phyloP scores from a whole-genome alignment of 805 yeast species.

The Torulaspora franciscae region DNA sequence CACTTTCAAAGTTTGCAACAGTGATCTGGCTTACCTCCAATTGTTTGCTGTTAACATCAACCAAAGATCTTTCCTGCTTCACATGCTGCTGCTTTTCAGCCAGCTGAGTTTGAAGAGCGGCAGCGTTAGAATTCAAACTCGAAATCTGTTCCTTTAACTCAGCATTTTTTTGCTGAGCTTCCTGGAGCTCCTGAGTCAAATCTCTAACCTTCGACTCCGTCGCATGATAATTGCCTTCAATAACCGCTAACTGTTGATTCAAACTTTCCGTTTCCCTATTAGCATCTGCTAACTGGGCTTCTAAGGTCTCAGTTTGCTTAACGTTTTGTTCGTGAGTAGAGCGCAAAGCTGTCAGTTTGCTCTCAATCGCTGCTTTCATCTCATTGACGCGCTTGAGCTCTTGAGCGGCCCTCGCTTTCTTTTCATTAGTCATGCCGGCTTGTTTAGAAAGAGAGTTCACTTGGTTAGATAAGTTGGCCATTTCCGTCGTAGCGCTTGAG shows the following conservation, averaged over 20 bases:
- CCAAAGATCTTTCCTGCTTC: slow-evolving; percentile 57
- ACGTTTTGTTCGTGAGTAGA: slow-evolving; percentile 75
- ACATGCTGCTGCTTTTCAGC: slow-evolving; percentile 50
- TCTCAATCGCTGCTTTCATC: slow-evolving; percentile 65
- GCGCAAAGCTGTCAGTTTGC: slow-evolving; percentile 62
- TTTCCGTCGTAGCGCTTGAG: slow-evolving; percentile 74
- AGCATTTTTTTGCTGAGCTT: slow-evolving; percentile 63
- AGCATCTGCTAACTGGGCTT: slow-evolving; percentile 53
- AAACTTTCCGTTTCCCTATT: slow-evolving; percentile 64
- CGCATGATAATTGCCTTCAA: slow-evolving; percentile 74
- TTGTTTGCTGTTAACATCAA: slow-evolving; percentile 65
- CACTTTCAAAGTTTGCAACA: slow-evolving; percentile 41
- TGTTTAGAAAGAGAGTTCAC: slow-evolving; percentile 72
- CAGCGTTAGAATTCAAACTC: slow-evolving; percentile 58
- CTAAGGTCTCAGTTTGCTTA: slow-evolving; percentile 67
- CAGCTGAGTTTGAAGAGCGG: slow-evolving; percentile 52
- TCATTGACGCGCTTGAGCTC: slow-evolving; percentile 67
- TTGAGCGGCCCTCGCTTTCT: slow-evolving; percentile 67
- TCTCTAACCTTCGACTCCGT: slow-evolving; percentile 60
- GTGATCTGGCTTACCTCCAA: slow-evolving; percentile 57
- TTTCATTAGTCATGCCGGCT: slow-evolving; percentile 63
- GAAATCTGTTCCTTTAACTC: slow-evolving; percentile 65
- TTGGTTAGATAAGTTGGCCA: slow-evolving; percentile 83
- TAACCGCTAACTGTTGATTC: slow-evolving; percentile 64
- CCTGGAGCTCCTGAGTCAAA: slow-evolving; percentile 55